phyloP scores from a whole-genome alignment of 2,329 filamentous ascomycete genomes.

The Clarireedia monteithiana region DNA sequence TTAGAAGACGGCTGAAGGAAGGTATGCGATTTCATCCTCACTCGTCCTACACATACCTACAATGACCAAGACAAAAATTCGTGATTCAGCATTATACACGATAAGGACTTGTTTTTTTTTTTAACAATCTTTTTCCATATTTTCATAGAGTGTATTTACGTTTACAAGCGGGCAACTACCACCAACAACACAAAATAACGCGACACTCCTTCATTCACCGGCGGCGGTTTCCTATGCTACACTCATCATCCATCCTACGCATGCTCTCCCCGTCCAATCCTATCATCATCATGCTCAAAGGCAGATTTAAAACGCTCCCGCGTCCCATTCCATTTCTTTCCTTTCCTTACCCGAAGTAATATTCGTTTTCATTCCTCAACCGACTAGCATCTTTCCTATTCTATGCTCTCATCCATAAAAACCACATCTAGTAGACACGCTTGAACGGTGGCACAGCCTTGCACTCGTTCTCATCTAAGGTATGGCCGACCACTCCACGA shows the following conservation, averaged over 20 bases:
- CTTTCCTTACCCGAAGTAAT: neutral
- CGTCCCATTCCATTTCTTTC: neutral
- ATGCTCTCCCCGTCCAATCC: neutral
- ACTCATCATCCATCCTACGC: neutral
- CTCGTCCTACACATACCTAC: no score
- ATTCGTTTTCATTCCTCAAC: neutral
- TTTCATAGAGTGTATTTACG: neutral
- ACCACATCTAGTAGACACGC: slow-evolving; percentile 63
- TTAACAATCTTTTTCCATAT: neutral
- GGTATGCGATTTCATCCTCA: no score
- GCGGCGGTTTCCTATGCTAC: neutral
- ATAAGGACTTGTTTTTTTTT: neutral
- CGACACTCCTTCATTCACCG: neutral
- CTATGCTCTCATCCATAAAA: neutral
- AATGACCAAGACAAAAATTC: neutral
- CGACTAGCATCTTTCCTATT: neutral
- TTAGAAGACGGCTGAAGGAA: no score
- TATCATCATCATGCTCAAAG: neutral
- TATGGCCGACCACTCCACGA: slow-evolving; percentile 72
- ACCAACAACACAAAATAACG: slow-evolving; percentile 21
- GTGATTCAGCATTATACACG: neutral
- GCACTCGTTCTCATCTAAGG: slow-evolving; percentile 93
- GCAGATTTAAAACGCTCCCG: neutral
- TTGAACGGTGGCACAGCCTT: slow-evolving; percentile 95
- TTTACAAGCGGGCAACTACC: neutral